These are phyloP conservation scores for Auriculariales sp. DNA, from an alignment of 768 basidiomycete species.

Conservation along the genomic window DNA sequence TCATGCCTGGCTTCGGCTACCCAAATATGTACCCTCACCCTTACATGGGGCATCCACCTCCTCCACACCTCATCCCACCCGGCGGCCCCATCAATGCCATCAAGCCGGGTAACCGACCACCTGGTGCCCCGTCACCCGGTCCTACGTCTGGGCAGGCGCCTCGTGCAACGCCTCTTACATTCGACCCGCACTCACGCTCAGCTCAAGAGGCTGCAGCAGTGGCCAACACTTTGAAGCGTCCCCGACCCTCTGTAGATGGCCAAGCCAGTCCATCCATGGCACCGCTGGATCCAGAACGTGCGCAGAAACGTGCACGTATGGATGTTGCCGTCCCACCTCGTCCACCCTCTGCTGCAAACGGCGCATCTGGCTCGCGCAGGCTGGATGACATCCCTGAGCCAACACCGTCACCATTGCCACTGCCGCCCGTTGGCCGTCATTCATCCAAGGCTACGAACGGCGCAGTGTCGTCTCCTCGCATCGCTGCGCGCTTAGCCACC, in stretches of 20 bases:
- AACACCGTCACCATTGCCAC: slow-evolving; percentile 37
- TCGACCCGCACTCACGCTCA: slow-evolving; percentile 11
- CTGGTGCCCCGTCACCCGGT: too few relatives aligned
- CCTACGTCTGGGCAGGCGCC: slow-evolving; percentile 6
- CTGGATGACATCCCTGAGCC: slow-evolving; percentile 26
- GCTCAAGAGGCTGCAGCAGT: slow-evolving; percentile 9
- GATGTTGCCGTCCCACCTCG: slow-evolving; percentile 52
- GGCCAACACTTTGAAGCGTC: slow-evolving; percentile 24
- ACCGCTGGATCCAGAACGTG: slow-evolving; percentile 1
- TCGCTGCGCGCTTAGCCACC: slow-evolving; percentile 46
- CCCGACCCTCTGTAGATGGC: not conserved
- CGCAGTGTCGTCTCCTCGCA: slow-evolving; percentile 7
- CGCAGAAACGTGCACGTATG: slow-evolving; percentile 49
- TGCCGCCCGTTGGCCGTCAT: slow-evolving; percentile 21
- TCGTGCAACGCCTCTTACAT: slow-evolving; percentile 5
- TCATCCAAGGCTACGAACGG: not conserved
- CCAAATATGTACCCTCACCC: not conserved
- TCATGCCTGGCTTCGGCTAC: not conserved
- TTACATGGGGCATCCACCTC: slow-evolving; percentile 1
- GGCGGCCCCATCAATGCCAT: slow-evolving; percentile 11
- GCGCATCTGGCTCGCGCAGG: slow-evolving; percentile 19
- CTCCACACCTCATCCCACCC: not conserved
- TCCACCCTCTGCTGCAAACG: slow-evolving; percentile 35
- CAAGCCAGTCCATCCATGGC: not conserved
- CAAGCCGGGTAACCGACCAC: slow-evolving; percentile 36